These are phyloP conservation scores for Cladosporium phlei DNA, from an alignment of 2,329 filamentous ascomycete genomes.

Conservation along the genomic window DNA sequence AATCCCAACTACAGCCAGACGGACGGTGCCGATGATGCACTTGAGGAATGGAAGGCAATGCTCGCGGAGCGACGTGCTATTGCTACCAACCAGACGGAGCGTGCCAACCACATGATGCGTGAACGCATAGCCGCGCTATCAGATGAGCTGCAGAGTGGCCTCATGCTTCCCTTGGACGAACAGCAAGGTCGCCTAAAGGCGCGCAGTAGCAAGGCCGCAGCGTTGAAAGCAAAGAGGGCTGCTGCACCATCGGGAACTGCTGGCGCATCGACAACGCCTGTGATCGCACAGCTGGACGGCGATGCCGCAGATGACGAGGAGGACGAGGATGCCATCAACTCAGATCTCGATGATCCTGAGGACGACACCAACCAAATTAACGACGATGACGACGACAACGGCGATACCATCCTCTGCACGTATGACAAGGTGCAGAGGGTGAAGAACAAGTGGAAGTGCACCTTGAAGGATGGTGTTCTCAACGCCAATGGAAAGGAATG, in stretches of 20 bases:
- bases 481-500: conserved; percentile 88
- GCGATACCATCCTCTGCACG: conserved; percentile 90
- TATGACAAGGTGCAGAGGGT: conserved; percentile 99
- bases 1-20: conserved; percentile 34
- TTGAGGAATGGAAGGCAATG: conserved; percentile 54
- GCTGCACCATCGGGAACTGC: background rate
- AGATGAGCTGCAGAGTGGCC: conserved; percentile 66
- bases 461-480: conserved; percentile 91
- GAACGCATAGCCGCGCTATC: conserved; percentile 62
- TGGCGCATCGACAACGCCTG: conserved; percentile 11
- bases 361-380: conserved; percentile 54
- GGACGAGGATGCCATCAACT: conserved; percentile 97
- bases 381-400: conserved; percentile 83
- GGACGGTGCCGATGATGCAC: conserved; percentile 42
- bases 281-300: conserved; percentile 51
- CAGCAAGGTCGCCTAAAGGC: conserved; percentile 8
- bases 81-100: conserved; percentile 48
- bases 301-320: conserved; percentile 49
- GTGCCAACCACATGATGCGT: conserved; percentile 66
- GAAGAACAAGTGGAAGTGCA: conserved; percentile 98
- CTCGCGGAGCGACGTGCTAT: conserved; percentile 54
- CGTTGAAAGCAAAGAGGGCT: conserved; percentile 6
- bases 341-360: conserved; percentile 91
- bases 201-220: conserved; percentile 5
- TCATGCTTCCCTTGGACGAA: conserved; percentile 68